Evolutionary conservation across 1,139 yeast genomes (phyloP), one percentile per base, ranked within the genome.

Genomic region (Nakaseomyces uthaithaninus): DNA sequence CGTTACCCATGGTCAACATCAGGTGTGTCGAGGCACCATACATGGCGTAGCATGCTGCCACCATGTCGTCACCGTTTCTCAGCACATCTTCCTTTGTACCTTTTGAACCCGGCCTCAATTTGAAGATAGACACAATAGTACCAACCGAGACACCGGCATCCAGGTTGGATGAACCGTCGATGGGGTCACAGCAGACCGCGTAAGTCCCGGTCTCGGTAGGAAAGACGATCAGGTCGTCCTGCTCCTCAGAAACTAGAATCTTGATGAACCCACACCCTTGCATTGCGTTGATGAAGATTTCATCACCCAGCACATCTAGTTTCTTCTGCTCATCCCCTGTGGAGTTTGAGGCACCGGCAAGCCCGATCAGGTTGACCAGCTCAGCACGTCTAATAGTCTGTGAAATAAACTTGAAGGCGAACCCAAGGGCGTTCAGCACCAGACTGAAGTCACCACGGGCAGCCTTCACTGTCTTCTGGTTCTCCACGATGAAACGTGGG

Each of bases 61-160:
- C 95, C 83, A 91, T 83, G 62, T 91, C 97, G 35, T 80, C 76
- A 46, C 98, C 98, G 35, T 80, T 71, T 61, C 97, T 77, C 58
- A 91, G 71, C 3, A 91, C 97, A 56, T 91, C 98, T 56, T 78
- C 79, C 52, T 83, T 84, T 17, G 91, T 75, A 33, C 97, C 97
- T 30, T 71, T 66, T 24, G 93, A 81, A 48, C 77, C 80, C 8
- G 80, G 82, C 47, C 68, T 67, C 52, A 91, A 69, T 54, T 78
- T 76, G 69, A 87, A 91, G 46, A 91, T 75, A 39, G 97, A 96
- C 51, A 91, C 93, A 55, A 91, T 91, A 40, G 98, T 91, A 47
- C 98, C 98, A 35, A 91, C 98, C 14, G 96, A 86, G 36, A 91
- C 97, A 66, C 98, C 98, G 20, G 98, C 98, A 60, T 91, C 98